Evolutionary conservation across 2,329 filamentous ascomycete species (phyloP).

Genomic region (Alternaria solani): DNA sequence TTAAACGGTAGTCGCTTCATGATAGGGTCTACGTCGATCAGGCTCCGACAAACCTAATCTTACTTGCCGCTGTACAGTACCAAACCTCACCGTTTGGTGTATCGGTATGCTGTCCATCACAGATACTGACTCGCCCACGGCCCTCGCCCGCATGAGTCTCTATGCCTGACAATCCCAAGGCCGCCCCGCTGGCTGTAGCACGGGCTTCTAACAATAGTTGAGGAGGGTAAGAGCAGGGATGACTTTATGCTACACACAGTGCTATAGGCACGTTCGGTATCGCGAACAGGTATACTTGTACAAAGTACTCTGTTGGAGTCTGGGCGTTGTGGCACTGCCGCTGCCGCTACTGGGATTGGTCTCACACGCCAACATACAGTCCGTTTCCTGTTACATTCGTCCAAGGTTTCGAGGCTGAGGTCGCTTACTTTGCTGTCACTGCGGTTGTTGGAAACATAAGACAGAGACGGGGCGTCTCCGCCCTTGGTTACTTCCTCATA

Average conservation of each 20-base stretch:
- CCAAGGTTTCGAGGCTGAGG: slow-evolving; percentile 17
- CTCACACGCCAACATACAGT: slow-evolving; percentile 29
- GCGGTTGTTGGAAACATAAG: slow-evolving; percentile 30
- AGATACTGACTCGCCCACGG: slow-evolving; percentile 18
- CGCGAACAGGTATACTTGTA: slow-evolving; percentile 28
- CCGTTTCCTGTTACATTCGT: slow-evolving; percentile 19
- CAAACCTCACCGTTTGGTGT: slow-evolving; percentile 21
- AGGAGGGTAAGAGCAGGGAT: slow-evolving; percentile 7
- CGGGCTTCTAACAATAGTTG: slow-evolving; percentile 17
- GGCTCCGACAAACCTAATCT: slow-evolving; percentile 20
- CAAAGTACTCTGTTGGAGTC: slow-evolving; percentile 19
- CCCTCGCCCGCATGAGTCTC: slow-evolving; percentile 30
- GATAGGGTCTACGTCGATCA: slow-evolving; percentile 39
- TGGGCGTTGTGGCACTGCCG: slow-evolving; percentile 7
- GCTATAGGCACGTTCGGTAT: slow-evolving; percentile 23
- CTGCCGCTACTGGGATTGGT: background rate
- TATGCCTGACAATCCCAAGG: slow-evolving; percentile 23
- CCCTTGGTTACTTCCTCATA: slow-evolving; percentile 7
- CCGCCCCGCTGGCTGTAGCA: slow-evolving; percentile 31
- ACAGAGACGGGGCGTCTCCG: slow-evolving; percentile 18
- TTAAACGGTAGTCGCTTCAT: slow-evolving; percentile 26
- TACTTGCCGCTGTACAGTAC: slow-evolving; percentile 21
- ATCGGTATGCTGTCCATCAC: slow-evolving; percentile 16
- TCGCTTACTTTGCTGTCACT: slow-evolving; percentile 24
- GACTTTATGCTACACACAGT: slow-evolving; percentile 10